Evolutionary conservation across 768 basidiomycete species (phyloP).

Genomic region (Suillus decipiens): DNA sequence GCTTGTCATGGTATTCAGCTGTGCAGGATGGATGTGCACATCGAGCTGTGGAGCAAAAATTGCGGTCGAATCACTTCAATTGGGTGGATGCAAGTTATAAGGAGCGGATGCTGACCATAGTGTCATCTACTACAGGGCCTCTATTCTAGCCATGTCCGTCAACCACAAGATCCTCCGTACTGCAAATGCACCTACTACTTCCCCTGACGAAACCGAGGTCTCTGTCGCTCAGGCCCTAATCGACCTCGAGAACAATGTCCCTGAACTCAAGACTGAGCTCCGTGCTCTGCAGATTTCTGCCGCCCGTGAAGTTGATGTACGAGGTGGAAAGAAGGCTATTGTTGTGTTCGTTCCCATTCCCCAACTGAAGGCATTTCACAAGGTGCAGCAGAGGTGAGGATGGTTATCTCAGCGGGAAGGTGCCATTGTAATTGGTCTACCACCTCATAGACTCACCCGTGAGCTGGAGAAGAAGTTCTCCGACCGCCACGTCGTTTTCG

Average conservation of each 20-base stretch:
- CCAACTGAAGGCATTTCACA: conserved; percentile 97
- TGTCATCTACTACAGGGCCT: conserved; percentile 20
- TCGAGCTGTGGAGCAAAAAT: conserved; percentile 19
- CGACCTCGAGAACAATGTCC: conserved; percentile 97
- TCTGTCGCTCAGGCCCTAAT: conserved; percentile 93
- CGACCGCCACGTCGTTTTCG: conserved; percentile 97
- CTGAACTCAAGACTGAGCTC: conserved; percentile 97
- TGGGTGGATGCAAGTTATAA: conserved; percentile 55
- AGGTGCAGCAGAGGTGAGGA: conserved; percentile 87
- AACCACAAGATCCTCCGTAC: conserved; percentile 91
- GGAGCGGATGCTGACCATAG: conserved; percentile 46
- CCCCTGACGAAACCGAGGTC: conserved; percentile 91
- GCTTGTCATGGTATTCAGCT: conserved; percentile 21
- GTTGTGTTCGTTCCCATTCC: conserved; percentile 98
- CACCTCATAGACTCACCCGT: conserved; percentile 77
- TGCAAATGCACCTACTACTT: conserved; percentile 89
- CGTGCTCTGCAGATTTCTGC: conserved; percentile 96
- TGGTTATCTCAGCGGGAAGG: background rate
- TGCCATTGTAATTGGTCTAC: conserved; percentile 14
- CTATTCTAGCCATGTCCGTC: conserved; percentile 58
- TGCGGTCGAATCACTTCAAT: conserved; percentile 31
- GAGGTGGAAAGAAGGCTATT: conserved; percentile 99
- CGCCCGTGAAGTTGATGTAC: conserved; percentile 98
- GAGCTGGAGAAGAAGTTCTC: conserved; percentile 99
- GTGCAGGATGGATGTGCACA: conserved; percentile 24